Evolutionary conservation across 2,329 filamentous ascomycete species (phyloP), one percentile per base, ranked within the genome.

Genomic region (Hypoxylon sp.): DNA sequence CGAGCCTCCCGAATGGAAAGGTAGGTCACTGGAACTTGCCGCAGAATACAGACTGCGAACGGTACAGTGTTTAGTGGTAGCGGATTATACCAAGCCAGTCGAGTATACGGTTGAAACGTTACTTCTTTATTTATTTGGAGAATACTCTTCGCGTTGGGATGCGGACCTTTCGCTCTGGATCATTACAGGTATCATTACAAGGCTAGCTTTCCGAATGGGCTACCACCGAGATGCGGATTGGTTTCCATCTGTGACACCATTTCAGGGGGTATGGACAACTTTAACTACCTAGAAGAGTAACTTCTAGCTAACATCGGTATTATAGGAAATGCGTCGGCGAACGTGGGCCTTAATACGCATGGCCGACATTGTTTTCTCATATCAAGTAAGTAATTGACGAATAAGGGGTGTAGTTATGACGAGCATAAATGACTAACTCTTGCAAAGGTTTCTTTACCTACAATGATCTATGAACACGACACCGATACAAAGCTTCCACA

Each of bases 71-170:
- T 83, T 96, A 28, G 84, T 93, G 11, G 86, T 90, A 60, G 90
- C 90, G 9, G 92, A 95, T 75, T 94, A 94, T 75, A 94, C 91
- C 0, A 91, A 90, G 70, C 90, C 91, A 1, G 86, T 88, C 30
- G 88, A 90, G 65, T 88, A 93, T 77, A 93, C 92, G 6, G 85
- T 94, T n/a, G 92, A 95, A 78, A 92, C 92, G 0, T 85, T 94
- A 77, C 82, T 93, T 48, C 83, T 94, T 30, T 93, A 94, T 74
- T 82, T 93, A 11, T 90, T 93, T 73, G 90, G 91, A 51, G 92
- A 95, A 76, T 91, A 92, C 74, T 89, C 89, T 7, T 87, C 89
- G 11, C 88, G 90, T 45, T 89, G 89, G 85, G 92, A 94, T 77
- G 89, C 91, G 3, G 92, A 94, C 74, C 80, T 91, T 28, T 88